Base-by-base conservation (phyloP, 768 basidiomycete species). In the Suillus subluteus region DNA sequence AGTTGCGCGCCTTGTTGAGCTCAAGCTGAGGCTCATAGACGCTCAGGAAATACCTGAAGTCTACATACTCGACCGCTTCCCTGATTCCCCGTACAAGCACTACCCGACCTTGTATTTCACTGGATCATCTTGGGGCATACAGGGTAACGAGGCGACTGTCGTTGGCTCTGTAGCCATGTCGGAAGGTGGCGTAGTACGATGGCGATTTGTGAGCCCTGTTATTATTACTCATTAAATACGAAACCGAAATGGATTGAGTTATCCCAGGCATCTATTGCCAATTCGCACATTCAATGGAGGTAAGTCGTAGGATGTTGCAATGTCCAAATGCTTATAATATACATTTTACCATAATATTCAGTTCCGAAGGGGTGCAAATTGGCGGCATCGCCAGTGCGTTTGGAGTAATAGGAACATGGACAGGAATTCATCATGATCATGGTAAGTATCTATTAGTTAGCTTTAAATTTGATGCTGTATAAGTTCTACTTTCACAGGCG, bases 391-490 rank as follows among this genome's bases (percentile, higher is more conserved):
- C 83, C 37, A 91, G 90, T 73, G 87, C 87, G 13, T 82, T 82
- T 54, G 91, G 91, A 7, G 79, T 92, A 30, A 82, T 88, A 37
- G 91, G 92, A 6, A 80, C 84, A 9, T 94, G 91, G 91, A 86
- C 87, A 6, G 87, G 88, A 1, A 84, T 83, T 6, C 73, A 79
- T 65, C 91, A 91, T 67, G 86, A 86, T 63, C 81, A 80, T 66
- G 85, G 87, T 87, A 65, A 23, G 74, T 68, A 18, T 4, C 18
- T 41, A 59, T 26, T 6, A 6, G 3, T 66, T 30, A 61, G 66
- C 7, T 13, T 32, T 56, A n/a, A 30, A 8, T n/a, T 30, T 16
- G 55, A n/a, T 52, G 23, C 41, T 46, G 8, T 21, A 43, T 7
- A 61, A 6, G 5, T 55, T 68, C 35, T 18, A 15, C 35, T 59